Evolutionary conservation across 1,284 basidiomycete species (phyloP).

Genomic region (Blastosporella zonata): DNA sequence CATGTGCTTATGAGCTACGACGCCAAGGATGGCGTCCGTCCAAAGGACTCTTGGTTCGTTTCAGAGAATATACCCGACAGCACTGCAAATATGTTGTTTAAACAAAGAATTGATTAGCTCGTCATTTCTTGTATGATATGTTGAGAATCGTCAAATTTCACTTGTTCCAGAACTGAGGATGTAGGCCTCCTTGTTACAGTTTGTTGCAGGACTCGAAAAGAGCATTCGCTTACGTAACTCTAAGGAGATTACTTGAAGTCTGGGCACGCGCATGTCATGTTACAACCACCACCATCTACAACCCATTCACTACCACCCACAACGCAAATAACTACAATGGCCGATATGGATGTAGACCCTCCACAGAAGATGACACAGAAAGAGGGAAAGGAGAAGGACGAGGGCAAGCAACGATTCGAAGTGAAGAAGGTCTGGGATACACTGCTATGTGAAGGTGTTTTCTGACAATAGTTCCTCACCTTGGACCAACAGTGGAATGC

Average conservation of each 20-base stretch:
- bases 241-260: conserved; percentile 1
- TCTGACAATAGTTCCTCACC: conserved; percentile 11
- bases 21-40: conserved; percentile 15
- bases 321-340: conserved; percentile 38
- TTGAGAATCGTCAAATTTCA: too few species aligned
- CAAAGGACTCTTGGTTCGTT: conserved; percentile 12
- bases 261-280: background rate
- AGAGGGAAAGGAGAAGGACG: conserved; percentile 47
- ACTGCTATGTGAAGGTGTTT: conserved; percentile 13
- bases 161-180: too few species aligned
- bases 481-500: conserved; percentile 80
- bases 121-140: too few species aligned
- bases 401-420: conserved; percentile 82
- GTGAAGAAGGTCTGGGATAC: conserved; percentile 81
- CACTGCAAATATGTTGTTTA: conserved; percentile 7
- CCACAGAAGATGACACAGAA: conserved; percentile 45
- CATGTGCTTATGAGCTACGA: conserved; percentile 28
- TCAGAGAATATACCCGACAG: conserved; percentile 7
- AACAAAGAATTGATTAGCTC: conserved; percentile 3
- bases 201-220: too few species aligned
- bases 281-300: conserved; percentile 4
- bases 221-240: background rate
- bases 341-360: conserved; percentile 82
- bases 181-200: too few species aligned
- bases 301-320: background rate